Percentiles rank a stretch among this genome's conserved stretches.
Evolutionary conservation across 192 early-diverging fungal genomes (phyloP).

Genomic region (Coemansia sp.): DNA sequence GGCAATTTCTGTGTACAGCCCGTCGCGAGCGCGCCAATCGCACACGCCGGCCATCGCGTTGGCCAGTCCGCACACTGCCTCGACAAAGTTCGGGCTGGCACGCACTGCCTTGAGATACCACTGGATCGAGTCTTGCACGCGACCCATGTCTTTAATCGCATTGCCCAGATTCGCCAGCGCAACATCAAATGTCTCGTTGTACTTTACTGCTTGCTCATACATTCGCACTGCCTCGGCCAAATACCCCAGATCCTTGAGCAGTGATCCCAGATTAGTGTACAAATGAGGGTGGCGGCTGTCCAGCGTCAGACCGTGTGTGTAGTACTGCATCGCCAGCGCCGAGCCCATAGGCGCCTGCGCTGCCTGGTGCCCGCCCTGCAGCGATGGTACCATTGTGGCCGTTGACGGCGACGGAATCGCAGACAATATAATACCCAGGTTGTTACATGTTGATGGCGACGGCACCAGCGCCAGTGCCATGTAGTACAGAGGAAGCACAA

Average conservation of each 20-base stretch:
- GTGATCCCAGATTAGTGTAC: conserved; percentile 90
- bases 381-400: conserved; percentile 51
- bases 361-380: conserved; percentile 48
- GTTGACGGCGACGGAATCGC: conserved; percentile 63
- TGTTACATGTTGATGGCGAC: conserved; percentile 88
- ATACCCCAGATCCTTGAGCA: conserved; percentile 87
- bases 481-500: conserved; percentile 83
- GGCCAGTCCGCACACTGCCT: conserved; percentile 88
- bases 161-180: conserved; percentile 92
- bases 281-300: conserved; percentile 84
- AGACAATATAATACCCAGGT: conserved; percentile 79
- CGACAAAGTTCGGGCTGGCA: conserved; percentile 86
- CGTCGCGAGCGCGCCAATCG: conserved; percentile 82
- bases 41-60: conserved; percentile 86
- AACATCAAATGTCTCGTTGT: conserved; percentile 85
- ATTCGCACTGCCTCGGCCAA: conserved; percentile 79
- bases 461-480: conserved; percentile 74
- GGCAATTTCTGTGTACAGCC: conserved; percentile 50
- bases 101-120: conserved; percentile 82
- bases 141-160: conserved; percentile 87
- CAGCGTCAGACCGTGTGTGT: conserved; percentile 79
- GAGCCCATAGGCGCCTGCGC: conserved; percentile 67
- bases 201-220: conserved; percentile 86
- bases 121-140: conserved; percentile 83
- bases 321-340: conserved; percentile 80